A percentile compares a stretch with the other conserved stretches of the same genome.
These are phyloP conservation scores for Lanmaoa pseudosensibilis DNA, from an alignment of 768 basidiomycete species.

Conservation along the genomic window DNA sequence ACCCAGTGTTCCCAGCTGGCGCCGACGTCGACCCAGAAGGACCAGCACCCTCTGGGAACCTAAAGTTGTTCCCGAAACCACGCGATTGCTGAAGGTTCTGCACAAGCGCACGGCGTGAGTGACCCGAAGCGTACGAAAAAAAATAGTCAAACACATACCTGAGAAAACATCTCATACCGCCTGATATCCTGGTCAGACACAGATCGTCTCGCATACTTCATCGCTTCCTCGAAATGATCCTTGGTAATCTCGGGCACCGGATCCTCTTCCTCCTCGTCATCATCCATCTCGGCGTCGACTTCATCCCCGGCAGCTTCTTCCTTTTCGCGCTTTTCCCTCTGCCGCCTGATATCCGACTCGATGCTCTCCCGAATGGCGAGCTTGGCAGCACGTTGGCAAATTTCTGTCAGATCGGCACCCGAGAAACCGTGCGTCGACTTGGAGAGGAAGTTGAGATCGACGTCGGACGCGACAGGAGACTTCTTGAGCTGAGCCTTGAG, in stretches of 20 bases:
- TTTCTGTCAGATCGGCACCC: slow-evolving; percentile 99
- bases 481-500: slow-evolving; percentile 90
- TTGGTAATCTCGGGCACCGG: slow-evolving; percentile 87
- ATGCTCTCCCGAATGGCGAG: slow-evolving; percentile 95
- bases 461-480: slow-evolving; percentile 79
- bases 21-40: slow-evolving; percentile 37
- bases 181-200: slow-evolving; percentile 96
- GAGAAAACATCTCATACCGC: slow-evolving; percentile 97
- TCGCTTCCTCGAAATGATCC: slow-evolving; percentile 98
- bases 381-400: slow-evolving; percentile 97
- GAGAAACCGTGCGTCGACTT: slow-evolving; percentile 97
- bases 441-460: slow-evolving; percentile 83
- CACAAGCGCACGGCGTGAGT: slow-evolving; percentile 1
- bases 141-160: slow-evolving; percentile 46
- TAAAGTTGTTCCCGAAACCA: slow-evolving; percentile 93
- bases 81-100: slow-evolving; percentile 90
- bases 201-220: slow-evolving; percentile 95
- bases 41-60: slow-evolving; percentile 84
- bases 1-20: slow-evolving; percentile 68
- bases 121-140: not conserved
- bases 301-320: slow-evolving; percentile 68
- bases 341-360: slow-evolving; percentile 80
- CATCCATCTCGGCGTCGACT: slow-evolving; percentile 71
- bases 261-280: slow-evolving; percentile 66
- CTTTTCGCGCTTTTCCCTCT: slow-evolving; percentile 77